Evolutionary conservation across 345 rosid genomes (phyloP).

Genomic region (Eutrema yunnanense): DNA sequence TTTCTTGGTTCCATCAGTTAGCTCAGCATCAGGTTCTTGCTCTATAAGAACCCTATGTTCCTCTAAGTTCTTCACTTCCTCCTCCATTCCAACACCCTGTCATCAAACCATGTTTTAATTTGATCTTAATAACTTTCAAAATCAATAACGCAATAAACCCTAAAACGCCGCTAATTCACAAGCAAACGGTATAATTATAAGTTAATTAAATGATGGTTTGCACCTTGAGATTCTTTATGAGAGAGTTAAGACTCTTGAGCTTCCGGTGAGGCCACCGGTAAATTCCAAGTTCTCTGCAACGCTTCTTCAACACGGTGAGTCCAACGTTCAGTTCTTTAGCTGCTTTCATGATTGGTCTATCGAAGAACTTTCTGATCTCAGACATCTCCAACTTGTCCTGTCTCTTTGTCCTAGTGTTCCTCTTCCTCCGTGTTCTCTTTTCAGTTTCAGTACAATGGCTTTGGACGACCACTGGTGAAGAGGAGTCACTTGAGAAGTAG

Average conservation of each 20-base stretch:
- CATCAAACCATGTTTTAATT: neutral
- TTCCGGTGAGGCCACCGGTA: conserved; percentile 78
- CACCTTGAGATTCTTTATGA: conserved; percentile 65
- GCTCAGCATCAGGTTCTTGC: conserved; percentile 39
- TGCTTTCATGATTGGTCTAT: conserved; percentile 54
- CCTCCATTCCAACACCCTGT: conserved; percentile 42
- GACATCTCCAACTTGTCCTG: conserved; percentile 33
- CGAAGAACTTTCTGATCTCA: conserved; percentile 49
- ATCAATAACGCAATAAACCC: neutral
- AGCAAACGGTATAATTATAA: neutral
- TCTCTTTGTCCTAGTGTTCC: conserved; percentile 5
- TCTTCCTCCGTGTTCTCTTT: conserved; percentile 7
- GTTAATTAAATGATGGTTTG: neutral
- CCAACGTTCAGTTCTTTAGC: conserved; percentile 72
- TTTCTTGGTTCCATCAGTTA: conserved; percentile 45
- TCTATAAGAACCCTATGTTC: conserved; percentile 42
- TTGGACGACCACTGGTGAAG: neutral
- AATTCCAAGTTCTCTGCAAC: conserved; percentile 72
- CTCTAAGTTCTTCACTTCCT: conserved; percentile 41
- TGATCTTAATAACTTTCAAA: neutral
- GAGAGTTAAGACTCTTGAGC: conserved; percentile 64
- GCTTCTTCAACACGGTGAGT: conserved; percentile 59
- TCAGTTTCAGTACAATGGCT: too few relatives aligned
- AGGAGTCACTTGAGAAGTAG: neutral
- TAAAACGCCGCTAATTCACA: neutral